Conservation (phyloP, 768 basidiomycete genomes). For the Boletellus ananiceps region DNA sequence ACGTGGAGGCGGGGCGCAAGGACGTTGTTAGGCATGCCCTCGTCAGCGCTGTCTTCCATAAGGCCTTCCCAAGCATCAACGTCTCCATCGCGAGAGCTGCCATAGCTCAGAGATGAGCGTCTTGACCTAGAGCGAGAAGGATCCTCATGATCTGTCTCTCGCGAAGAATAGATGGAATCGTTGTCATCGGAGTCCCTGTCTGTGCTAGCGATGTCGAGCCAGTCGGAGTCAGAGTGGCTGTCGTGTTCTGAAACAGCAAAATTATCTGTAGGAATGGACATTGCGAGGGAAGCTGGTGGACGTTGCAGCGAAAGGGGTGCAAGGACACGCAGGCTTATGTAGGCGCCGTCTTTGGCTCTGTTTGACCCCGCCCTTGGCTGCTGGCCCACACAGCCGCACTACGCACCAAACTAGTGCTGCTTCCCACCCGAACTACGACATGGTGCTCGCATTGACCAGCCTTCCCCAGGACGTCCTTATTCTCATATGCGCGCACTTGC, state of each 20-base stretch:
- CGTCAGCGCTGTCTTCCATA: conserved; percentile 58
- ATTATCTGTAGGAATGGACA: conserved; percentile 35
- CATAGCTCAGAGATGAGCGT: conserved; percentile 63
- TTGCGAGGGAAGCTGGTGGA: conserved; percentile 20
- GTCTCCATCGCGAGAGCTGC: conserved; percentile 64
- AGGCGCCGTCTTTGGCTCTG: conserved; percentile 27
- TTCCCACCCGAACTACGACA: background rate
- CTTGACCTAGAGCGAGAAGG: conserved; percentile 53
- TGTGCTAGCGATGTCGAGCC: conserved; percentile 73
- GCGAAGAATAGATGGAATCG: conserved; percentile 55
- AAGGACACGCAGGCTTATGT: conserved; percentile 22
- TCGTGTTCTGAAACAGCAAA: conserved; percentile 58
- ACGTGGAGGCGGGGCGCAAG: conserved; percentile 20
- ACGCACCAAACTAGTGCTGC: background rate
- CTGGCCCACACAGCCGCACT: conserved; percentile 2
- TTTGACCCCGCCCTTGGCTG: conserved; percentile 13
- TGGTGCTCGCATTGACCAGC: conserved; percentile 22
- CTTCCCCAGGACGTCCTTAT: conserved; percentile 43
- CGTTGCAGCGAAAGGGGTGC: conserved; percentile 30
- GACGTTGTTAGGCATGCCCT: conserved; percentile 30
- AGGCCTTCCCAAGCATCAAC: conserved; percentile 78
- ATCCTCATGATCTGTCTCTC: conserved; percentile 60
- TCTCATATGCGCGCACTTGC: conserved; percentile 31
- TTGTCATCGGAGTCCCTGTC: conserved; percentile 63
- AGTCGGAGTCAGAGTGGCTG: conserved; percentile 73